phyloP scores from a whole-genome alignment of 2,329 filamentous ascomycete genomes.

The Thelonectria rubi region DNA sequence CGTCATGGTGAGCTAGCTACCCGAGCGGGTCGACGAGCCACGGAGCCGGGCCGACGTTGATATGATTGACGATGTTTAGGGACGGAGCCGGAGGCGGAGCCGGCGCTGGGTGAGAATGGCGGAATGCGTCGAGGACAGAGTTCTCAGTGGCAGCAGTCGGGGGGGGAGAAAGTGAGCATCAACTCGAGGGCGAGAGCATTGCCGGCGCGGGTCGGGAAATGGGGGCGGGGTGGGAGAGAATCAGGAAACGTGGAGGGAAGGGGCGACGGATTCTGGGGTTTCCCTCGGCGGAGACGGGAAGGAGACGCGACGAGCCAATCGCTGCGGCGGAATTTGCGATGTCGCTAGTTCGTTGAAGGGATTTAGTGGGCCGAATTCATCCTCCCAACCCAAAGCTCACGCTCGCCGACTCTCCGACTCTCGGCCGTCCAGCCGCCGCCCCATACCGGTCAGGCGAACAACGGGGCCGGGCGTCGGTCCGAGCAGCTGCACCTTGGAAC shows the following conservation, averaged over 20 bases:
- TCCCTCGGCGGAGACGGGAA: conserved; percentile 17
- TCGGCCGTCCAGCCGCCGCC: conserved; percentile 4
- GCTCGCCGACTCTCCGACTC: conserved; percentile 16
- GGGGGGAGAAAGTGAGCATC: conserved; percentile 11
- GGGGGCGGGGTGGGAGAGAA: conserved; percentile 27
- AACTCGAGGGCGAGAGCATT: conserved; percentile 4
- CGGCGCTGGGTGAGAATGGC: not conserved
- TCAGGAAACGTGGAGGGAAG: conserved; percentile 24
- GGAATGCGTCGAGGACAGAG: conserved; percentile 12
- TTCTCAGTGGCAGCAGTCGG: conserved; percentile 12
- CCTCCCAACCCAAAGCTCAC: too few species aligned
- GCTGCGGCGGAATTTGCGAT: conserved; percentile 20
- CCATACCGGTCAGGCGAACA: not conserved
- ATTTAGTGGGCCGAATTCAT: conserved; percentile 8
- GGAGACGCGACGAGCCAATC: conserved; percentile 25
- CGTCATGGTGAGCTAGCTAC: conserved; percentile 34
- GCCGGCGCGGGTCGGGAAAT: conserved; percentile 26
- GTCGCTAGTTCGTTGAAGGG: not conserved
- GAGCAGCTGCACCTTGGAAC: too few species aligned
- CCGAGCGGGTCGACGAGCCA: conserved; percentile 12
- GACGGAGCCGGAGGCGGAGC: conserved; percentile 1
- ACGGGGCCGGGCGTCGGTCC: not conserved
- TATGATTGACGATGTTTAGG: conserved; percentile 11
- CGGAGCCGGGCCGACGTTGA: conserved; percentile 18
- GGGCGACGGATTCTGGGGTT: conserved; percentile 20